phyloP scores from a whole-genome alignment of 148 eudicot species.

The Amaranthus hypochondriacus region DNA sequence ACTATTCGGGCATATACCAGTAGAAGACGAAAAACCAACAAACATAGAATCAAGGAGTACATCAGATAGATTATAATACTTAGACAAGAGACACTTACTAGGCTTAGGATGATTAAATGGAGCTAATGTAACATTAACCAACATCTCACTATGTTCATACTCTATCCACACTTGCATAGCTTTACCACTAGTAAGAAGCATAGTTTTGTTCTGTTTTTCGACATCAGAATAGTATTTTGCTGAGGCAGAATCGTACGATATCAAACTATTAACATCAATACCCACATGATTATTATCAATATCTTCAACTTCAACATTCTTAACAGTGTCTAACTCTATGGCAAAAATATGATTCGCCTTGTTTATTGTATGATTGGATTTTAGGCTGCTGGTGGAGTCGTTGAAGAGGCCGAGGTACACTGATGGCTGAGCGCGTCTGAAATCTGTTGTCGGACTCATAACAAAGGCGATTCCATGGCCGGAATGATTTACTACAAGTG shows the following conservation, averaged over 20 bases:
- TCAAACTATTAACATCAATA: conserved; percentile 21
- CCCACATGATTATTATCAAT: conserved; percentile 28
- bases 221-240: conserved; percentile 16
- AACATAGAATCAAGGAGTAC: conserved; percentile 19
- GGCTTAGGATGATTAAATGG: conserved; percentile 11
- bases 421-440: not conserved
- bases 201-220: conserved; percentile 3
- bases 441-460: conserved; percentile 7
- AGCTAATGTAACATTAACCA: conserved; percentile 1
- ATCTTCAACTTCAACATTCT: conserved; percentile 5
- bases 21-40: conserved; percentile 15
- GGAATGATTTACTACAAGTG: conserved; percentile 8
- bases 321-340: conserved; percentile 22
- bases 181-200: conserved; percentile 10
- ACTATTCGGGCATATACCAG: conserved; percentile 13
- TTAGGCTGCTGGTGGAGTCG: conserved; percentile 10
- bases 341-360: not conserved
- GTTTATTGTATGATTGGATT: conserved; percentile 16
- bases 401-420: conserved; percentile 21
- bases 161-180: conserved; percentile 20
- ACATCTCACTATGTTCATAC: conserved; percentile 13
- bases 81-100: conserved; percentile 19
- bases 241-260: conserved; percentile 10
- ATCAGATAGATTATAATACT: conserved; percentile 9
- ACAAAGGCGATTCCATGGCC: conserved; percentile 17